Evolutionary conservation across 805 yeast species (phyloP).

Genomic region (Yarrowia sp.): DNA sequence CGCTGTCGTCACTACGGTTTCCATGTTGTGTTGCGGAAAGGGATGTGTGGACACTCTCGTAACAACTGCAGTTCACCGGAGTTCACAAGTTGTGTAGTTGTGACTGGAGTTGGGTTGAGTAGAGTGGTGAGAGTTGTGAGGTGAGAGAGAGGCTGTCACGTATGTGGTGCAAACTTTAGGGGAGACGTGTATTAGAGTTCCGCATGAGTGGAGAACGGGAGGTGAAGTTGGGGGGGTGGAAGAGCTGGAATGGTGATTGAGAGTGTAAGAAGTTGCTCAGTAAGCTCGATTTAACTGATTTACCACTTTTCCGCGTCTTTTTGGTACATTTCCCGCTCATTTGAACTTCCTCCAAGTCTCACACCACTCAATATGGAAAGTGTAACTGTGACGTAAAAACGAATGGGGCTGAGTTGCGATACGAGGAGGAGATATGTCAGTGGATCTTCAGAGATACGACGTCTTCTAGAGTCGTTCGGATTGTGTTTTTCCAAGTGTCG

Average conservation of each 20-base stretch:
- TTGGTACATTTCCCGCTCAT: too few relatives aligned
- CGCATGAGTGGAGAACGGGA: background rate
- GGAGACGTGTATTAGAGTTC: conserved; percentile 13
- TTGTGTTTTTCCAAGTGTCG: too few relatives aligned
- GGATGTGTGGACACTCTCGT: background rate
- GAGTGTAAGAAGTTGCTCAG: background rate
- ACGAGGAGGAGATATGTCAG: background rate
- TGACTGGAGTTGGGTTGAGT: background rate
- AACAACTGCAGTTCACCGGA: too few relatives aligned
- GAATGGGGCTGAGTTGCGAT: background rate
- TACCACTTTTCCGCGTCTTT: too few relatives aligned
- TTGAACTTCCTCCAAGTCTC: too few relatives aligned
- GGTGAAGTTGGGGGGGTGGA: too few relatives aligned
- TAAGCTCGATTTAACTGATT: too few relatives aligned
- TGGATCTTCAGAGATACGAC: too few relatives aligned
- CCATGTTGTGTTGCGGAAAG: background rate
- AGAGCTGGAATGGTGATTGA: background rate
- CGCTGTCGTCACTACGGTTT: conserved; percentile 22
- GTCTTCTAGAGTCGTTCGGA: too few relatives aligned
- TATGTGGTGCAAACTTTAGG: conserved; percentile 22
- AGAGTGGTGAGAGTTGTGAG: too few relatives aligned
- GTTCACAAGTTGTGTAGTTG: background rate
- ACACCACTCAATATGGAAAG: background rate
- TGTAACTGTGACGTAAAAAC: background rate
- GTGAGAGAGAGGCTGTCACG: conserved; percentile 4